Conservation (phyloP, 192 early-diverging fungal species). For the Spinellus fusiger region DNA sequence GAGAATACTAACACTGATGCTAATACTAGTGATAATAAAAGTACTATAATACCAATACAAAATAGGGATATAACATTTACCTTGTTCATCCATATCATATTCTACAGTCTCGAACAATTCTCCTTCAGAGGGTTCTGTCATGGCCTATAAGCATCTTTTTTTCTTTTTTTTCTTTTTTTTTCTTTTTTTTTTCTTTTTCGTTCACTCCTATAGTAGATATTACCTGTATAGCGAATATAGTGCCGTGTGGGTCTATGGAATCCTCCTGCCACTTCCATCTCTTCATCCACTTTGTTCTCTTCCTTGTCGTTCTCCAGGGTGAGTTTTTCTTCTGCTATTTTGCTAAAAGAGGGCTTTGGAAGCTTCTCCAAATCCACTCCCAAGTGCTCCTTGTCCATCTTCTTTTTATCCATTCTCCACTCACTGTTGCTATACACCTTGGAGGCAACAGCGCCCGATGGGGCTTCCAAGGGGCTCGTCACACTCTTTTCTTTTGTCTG, state of each 20-base stretch:
- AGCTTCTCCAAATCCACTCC: neutral
- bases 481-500: no score
- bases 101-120: slow-evolving; percentile 66
- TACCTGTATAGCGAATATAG: slow-evolving; percentile 67
- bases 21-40: no score
- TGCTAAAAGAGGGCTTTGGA: neutral
- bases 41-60: no score
- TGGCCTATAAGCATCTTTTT: neutral
- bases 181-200: no score
- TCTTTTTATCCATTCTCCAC: neutral
- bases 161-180: neutral
- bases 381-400: neutral
- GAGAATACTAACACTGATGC: no score
- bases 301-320: neutral
- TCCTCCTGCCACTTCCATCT: slow-evolving; percentile 2
- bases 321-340: neutral
- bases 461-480: neutral
- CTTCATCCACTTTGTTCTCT: neutral
- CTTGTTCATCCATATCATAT: slow-evolving; percentile 99
- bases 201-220: neutral
- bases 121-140: slow-evolving; percentile 49
- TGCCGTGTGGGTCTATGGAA: slow-evolving; percentile 52
- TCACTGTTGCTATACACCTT: neutral
- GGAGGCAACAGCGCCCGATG: neutral
- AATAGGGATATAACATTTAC: slow-evolving; percentile 26